Evolutionary conservation across 768 basidiomycete genomes (phyloP).

Genomic region (Mycena galopus): DNA sequence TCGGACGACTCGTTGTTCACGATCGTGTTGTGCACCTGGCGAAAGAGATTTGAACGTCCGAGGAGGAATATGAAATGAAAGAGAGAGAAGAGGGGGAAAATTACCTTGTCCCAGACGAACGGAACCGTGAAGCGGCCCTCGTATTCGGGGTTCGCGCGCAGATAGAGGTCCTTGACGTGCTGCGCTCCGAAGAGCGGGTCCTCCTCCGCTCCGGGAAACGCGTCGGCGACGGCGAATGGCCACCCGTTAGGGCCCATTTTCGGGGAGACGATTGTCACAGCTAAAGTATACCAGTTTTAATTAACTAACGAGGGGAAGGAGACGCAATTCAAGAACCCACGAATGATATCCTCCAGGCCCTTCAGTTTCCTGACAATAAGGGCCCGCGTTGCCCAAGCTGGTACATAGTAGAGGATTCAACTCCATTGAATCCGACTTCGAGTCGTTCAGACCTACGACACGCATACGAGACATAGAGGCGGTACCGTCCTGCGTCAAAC

Average conservation of each 20-base stretch:
- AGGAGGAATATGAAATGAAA: not conserved
- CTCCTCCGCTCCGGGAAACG: slow-evolving; percentile 78
- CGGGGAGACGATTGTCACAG: slow-evolving; percentile 86
- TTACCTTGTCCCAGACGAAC: slow-evolving; percentile 93
- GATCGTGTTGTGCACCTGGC: slow-evolving; percentile 64
- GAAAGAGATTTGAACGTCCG: not conserved
- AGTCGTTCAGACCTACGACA: slow-evolving; percentile 60
- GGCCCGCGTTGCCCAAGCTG: slow-evolving; percentile 94
- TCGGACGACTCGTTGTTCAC: slow-evolving; percentile 98
- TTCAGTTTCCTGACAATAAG: slow-evolving; percentile 93
- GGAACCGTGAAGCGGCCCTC: slow-evolving; percentile 89
- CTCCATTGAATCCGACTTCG: not conserved
- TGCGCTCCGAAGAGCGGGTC: slow-evolving; percentile 80
- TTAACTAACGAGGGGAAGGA: not conserved
- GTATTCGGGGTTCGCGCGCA: slow-evolving; percentile 80
- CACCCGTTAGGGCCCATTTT: slow-evolving; percentile 88
- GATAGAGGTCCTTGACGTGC: slow-evolving; percentile 89
- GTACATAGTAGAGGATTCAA: not conserved
- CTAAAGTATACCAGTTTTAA: slow-evolving; percentile 53
- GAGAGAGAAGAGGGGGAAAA: not conserved
- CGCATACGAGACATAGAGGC: slow-evolving; percentile 75
- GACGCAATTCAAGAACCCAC: slow-evolving; percentile 58
- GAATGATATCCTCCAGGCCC: slow-evolving; percentile 86
- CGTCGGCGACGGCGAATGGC: slow-evolving; percentile 82
- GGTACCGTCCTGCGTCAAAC: slow-evolving; percentile 66